phyloP scores from a whole-genome alignment of 257 asterid genomes.

The Phtheirospermum japonicum region DNA sequence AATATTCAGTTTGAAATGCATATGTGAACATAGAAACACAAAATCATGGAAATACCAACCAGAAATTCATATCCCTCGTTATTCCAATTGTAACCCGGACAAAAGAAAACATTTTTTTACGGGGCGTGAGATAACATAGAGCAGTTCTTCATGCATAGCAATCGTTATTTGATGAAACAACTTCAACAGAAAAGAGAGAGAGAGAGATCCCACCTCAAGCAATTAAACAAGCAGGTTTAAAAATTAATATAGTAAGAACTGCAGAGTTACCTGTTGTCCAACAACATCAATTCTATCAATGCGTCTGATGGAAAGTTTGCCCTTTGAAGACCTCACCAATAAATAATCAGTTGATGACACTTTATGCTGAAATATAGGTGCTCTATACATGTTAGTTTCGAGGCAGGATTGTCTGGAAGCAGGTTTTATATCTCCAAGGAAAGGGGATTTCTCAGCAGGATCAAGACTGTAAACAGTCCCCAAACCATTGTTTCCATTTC shows the following conservation, averaged over 20 bases:
- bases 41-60: neutral
- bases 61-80: neutral
- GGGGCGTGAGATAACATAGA: neutral
- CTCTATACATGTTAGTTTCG: slow-evolving; percentile 94
- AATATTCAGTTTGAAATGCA: neutral
- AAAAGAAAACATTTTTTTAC: neutral
- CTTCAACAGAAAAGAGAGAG: slow-evolving; percentile 11
- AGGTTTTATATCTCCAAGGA: slow-evolving; percentile 94
- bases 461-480: slow-evolving; percentile 80
- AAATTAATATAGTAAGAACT: slow-evolving; percentile 21
- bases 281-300: slow-evolving; percentile 94
- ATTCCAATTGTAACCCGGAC: slow-evolving; percentile 3
- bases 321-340: slow-evolving; percentile 95
- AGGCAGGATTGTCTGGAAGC: slow-evolving; percentile 86
- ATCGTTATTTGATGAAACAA: slow-evolving; percentile 13
- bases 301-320: slow-evolving; percentile 97
- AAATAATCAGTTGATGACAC: slow-evolving; percentile 86
- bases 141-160: slow-evolving; percentile 9
- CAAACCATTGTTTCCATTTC: slow-evolving; percentile 71
- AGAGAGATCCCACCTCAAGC: slow-evolving; percentile 8
- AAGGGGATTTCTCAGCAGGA: slow-evolving; percentile 98
- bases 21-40: slow-evolving; percentile 13
- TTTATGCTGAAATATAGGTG: slow-evolving; percentile 91
- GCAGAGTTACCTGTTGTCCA: slow-evolving; percentile 84
- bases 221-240: slow-evolving; percentile 20